Evolutionary conservation across 192 early-diverging fungal genomes (phyloP), one percentile per base, ranked within the genome.

Genomic region (Fimicolochytrium jonesii): DNA sequence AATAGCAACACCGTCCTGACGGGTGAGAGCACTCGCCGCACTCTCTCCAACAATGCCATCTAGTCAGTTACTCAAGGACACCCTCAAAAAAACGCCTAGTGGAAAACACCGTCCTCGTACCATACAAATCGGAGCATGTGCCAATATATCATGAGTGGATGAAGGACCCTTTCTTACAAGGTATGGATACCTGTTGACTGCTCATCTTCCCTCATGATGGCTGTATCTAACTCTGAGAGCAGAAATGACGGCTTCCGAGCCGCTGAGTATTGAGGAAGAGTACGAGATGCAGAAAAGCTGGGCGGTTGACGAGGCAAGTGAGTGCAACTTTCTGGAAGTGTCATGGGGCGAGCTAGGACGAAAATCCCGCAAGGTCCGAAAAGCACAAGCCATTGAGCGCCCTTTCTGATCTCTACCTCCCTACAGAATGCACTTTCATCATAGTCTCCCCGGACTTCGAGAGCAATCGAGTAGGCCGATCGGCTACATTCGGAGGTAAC

Each of bases 161-260:
- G 93, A 84, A 91, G 64, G 88, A 87, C 7, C 87, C 90, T 2
- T 91, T 83, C 71, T 76, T 97, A 23, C 88, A 91, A 53, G 87
- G 87, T 86, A 71, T 42, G 44, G 36, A 41, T 6, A n/a, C n/a
- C n/a, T n/a, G n/a, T n/a, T n/a, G n/a, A n/a, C n/a, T 42, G 41
- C 20, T 1, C 41, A 42, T 42, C 20, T n/a, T 22, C 15, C 5
- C 39, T 3, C 32, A 2, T 18, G 20, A 2, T 36, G 5, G 4
- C 62, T 9, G 65, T 5, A 3, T 48, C 11, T 2, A 18, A 28
- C 2, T 1, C 18, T 34, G n/a, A 29, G 44, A 17, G 15, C 69
- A 88, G 93, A 93, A 66, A 89, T 92, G 88, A 98, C 93, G 11
- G 95, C 92, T 2, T 96, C 93, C 6, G 94, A 98, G 69, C 93